phyloP scores from a whole-genome alignment of 169 alveolate species.

The Plasmodium fragile region DNA sequence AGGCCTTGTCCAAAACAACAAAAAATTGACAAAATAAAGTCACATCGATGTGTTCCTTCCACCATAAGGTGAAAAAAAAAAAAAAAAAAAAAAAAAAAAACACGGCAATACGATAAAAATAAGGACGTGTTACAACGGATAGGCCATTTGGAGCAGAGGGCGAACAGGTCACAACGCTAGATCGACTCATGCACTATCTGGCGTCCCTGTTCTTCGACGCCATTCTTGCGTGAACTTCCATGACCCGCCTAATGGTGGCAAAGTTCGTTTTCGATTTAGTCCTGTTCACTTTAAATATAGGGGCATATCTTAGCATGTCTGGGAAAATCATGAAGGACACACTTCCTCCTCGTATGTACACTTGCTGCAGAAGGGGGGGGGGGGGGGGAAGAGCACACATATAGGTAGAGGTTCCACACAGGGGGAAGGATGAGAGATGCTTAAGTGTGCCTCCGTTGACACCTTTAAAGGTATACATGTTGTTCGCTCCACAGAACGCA shows the following conservation, averaged over 20 bases:
- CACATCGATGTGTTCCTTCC: conserved; percentile 57
- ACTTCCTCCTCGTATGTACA: conserved; percentile 94
- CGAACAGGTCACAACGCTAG: background rate
- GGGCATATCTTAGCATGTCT: conserved; percentile 99
- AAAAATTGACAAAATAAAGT: background rate
- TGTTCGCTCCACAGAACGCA: background rate
- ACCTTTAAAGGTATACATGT: background rate
- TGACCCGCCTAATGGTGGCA: conserved; percentile 85
- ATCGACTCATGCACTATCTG: conserved; percentile 19
- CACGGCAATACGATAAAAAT: background rate
- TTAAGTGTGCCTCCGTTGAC: background rate
- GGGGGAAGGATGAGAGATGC: background rate
- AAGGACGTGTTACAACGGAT: background rate
- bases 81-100: background rate
- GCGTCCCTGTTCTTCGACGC: conserved; percentile 78
- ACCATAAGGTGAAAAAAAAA: background rate
- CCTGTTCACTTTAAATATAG: conserved; percentile 95
- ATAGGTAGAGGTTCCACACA: background rate
- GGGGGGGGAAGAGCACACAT: background rate
- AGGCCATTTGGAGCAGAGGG: background rate
- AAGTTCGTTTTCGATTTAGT: conserved; percentile 82
- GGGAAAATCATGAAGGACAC: conserved; percentile 97
- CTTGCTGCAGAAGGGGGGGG: conserved; percentile 83
- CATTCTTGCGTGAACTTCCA: conserved; percentile 84
- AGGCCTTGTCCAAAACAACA: background rate